phyloP scores from a whole-genome alignment of 1,139 yeast genomes.

The Wickerhamomyces sp. region DNA sequence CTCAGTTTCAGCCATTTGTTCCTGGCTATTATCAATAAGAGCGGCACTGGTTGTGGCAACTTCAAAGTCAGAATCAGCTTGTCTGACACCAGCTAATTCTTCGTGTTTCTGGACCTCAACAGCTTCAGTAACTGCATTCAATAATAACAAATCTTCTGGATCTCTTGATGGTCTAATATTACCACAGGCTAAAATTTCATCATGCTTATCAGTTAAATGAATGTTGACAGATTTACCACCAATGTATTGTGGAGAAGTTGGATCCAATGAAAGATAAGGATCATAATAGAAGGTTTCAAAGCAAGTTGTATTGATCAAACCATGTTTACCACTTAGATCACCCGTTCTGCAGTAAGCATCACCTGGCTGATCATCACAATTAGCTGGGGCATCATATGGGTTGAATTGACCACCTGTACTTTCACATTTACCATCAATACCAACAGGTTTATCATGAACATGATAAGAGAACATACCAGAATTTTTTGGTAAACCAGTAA shows the following conservation, averaged over 20 bases:
- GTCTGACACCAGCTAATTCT: conserved; percentile 18
- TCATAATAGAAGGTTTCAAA: conserved; percentile 49
- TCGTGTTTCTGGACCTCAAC: conserved; percentile 23
- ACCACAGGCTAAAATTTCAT: conserved; percentile 54
- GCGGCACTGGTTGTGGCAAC: too few species aligned
- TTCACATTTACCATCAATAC: conserved; percentile 40
- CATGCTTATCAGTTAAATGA: conserved; percentile 38
- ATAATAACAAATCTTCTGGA: conserved; percentile 23
- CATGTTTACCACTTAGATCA: conserved; percentile 62
- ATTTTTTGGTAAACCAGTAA: conserved; percentile 49
- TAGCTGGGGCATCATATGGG: conserved; percentile 43
- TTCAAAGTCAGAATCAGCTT: neutral
- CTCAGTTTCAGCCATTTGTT: too few species aligned
- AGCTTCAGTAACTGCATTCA: conserved; percentile 22
- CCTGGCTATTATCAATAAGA: too few species aligned
- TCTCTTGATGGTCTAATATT: conserved; percentile 34
- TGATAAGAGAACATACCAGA: conserved; percentile 61
- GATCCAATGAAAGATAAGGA: conserved; percentile 48
- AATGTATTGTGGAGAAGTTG: conserved; percentile 41
- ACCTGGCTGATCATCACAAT: conserved; percentile 40
- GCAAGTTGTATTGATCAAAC: conserved; percentile 51
- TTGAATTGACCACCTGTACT: conserved; percentile 48
- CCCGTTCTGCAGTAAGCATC: conserved; percentile 57
- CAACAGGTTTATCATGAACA: conserved; percentile 47
- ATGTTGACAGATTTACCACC: conserved; percentile 50